Base-by-base conservation (phyloP, 2,329 filamentous ascomycete species). In the Beauveria asiatica region DNA sequence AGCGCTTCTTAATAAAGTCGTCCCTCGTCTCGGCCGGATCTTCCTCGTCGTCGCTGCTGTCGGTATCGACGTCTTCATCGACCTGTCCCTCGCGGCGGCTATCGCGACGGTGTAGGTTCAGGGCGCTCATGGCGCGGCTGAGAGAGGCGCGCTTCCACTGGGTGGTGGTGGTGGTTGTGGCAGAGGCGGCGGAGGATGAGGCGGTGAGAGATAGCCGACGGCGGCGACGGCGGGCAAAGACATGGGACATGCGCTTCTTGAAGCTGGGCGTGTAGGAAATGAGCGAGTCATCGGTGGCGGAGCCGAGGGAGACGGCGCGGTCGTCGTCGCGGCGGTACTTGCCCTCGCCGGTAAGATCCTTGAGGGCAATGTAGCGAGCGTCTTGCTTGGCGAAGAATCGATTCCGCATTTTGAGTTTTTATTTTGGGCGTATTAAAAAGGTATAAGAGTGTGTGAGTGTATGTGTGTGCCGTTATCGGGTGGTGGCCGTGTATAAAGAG, bases 191-290 rank as follows among this genome's bases (percentile, higher is more conserved):
- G 11, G 33, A 37, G 33, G 11, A 42, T 9, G 57, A 23, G 23
- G 42, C n/a, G 9, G 56, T 16, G 8, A 54, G 33, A 3, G 57
- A 53, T 3, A 54, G 41, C 7, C 45, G 44, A 7, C 51, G 33
- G 4, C 37, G 42, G 37, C 33, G 39, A 30, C 21, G 50, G 39
- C 42, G 16, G 41, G 57, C 25, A 33, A 60, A 54, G 42, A n/a
- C 57, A n/a, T 16, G 8, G 21, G 57, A 60, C 41, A 60, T 46
- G 57, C 57, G 57, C 50, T 60, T 60, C 50, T 39, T 54, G 42
- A 54, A 27, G 30, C 19, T 41, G 16, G 57, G 50, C 33, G 50
- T 48, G 21, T 41, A 39, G 17, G 42, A 48, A 21, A 21, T 48
- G 21, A 37, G 33, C 11, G 46, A 44, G 13, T 33, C 23, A 9